Evolutionary conservation across 2,329 filamentous ascomycete species (phyloP).

Genomic region (Cladorrhinum sp.): DNA sequence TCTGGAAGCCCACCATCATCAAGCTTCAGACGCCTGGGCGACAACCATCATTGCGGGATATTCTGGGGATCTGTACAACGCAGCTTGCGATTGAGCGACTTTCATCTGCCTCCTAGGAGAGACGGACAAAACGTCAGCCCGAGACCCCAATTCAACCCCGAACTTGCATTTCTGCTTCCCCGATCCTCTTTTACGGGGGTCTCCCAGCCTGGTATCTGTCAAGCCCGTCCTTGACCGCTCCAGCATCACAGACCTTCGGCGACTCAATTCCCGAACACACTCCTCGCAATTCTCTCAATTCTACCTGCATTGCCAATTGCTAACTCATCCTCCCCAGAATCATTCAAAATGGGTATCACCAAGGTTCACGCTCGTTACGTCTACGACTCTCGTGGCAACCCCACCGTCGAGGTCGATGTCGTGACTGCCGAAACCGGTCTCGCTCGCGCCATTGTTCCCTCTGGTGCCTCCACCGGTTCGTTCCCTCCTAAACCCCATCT

Average conservation of each 20-base stretch:
- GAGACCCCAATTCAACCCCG: background rate
- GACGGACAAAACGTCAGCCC: constrained; percentile 1
- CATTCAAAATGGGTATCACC: constrained; percentile 75
- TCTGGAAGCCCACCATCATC: constrained; percentile 8
- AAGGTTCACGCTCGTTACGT: constrained; percentile 91
- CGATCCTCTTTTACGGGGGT: background rate
- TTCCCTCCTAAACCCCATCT: constrained; percentile 26
- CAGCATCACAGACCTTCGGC: constrained; percentile 1
- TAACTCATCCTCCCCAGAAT: constrained; percentile 16
- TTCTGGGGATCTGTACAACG: constrained; percentile 3
- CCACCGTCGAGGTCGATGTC: constrained; percentile 96
- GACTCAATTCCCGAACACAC: background rate
- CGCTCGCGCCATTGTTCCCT: constrained; percentile 96
- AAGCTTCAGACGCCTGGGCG: constrained; percentile 1
- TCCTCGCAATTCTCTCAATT: no score
- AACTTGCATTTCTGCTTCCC: background rate
- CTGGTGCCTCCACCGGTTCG: constrained; percentile 89
- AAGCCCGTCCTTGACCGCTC: background rate
- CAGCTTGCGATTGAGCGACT: constrained; percentile 23
- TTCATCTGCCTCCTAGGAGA: constrained; percentile 10
- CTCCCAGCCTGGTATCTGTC: background rate
- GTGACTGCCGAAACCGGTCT: constrained; percentile 87
- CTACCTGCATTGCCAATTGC: background rate
- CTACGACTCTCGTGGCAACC: constrained; percentile 98
- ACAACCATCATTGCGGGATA: constrained; percentile 22